phyloP scores from a whole-genome alignment of 768 basidiomycete genomes.

The Infundibulicybe gibba region DNA sequence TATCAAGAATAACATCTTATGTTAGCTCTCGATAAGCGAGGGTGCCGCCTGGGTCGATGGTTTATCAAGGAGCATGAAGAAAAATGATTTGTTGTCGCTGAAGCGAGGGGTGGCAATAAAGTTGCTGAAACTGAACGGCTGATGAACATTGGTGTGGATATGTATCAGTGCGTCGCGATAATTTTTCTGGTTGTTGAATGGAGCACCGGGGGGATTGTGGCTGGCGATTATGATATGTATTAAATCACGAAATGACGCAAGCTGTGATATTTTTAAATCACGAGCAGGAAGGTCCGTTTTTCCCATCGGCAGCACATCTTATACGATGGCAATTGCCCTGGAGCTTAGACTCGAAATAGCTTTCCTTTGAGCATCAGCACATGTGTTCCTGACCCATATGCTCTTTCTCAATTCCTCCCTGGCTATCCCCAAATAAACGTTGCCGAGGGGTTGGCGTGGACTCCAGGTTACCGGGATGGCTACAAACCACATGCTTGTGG shows the following conservation, averaged over 20 bases:
- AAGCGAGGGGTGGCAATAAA: slow-evolving; percentile 23
- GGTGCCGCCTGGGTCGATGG: slow-evolving; percentile 21
- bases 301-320: too few species aligned
- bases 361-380: too few species aligned
- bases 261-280: too few species aligned
- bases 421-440: too few species aligned
- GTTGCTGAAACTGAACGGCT: slow-evolving; percentile 20
- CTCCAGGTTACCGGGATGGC: too few species aligned
- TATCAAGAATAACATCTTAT: neutral
- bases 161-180: neutral
- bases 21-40: slow-evolving; percentile 15
- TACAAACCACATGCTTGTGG: too few species aligned
- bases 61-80: slow-evolving; percentile 12
- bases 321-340: too few species aligned
- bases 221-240: neutral
- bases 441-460: too few species aligned
- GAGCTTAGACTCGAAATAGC: too few species aligned
- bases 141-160: neutral
- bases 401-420: too few species aligned
- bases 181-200: neutral
- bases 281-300: too few species aligned
- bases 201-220: neutral
- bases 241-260: neutral
- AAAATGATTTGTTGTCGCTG: slow-evolving; percentile 17
- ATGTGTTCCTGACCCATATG: too few species aligned